Evolutionary conservation across 768 basidiomycete genomes (phyloP).

Genomic region (Strobilomyces echinocephalus): DNA sequence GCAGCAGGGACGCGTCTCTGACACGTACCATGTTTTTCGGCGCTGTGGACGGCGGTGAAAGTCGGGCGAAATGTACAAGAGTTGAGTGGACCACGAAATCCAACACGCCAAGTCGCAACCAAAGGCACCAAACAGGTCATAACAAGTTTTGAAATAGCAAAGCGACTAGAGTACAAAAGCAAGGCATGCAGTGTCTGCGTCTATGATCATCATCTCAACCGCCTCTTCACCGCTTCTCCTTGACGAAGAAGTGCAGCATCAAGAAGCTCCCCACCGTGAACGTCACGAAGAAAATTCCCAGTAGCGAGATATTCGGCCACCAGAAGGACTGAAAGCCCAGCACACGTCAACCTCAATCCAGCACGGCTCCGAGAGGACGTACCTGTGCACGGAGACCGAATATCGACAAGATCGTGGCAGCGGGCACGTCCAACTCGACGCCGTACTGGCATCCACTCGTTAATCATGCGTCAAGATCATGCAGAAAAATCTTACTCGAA

Average conservation of each 20-base stretch:
- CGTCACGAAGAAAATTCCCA: conserved; percentile 79
- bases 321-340: conserved; percentile 72
- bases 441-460: conserved; percentile 66
- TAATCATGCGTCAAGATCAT: neutral
- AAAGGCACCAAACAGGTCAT: conserved; percentile 22
- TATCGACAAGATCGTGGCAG: conserved; percentile 89
- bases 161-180: neutral
- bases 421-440: conserved; percentile 93
- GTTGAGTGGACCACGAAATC: conserved; percentile 2
- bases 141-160: conserved; percentile 3
- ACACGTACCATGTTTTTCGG: conserved; percentile 23
- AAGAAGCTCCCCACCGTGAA: conserved; percentile 78
- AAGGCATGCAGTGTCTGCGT: neutral
- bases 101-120: conserved; percentile 5
- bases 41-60: conserved; percentile 2
- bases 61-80: conserved; percentile 4
- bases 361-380: conserved; percentile 9
- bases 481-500: conserved; percentile 55
- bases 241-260: conserved; percentile 82
- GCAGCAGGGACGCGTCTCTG: conserved; percentile 6
- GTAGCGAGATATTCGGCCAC: conserved; percentile 92
- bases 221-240: conserved; percentile 50
- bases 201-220: conserved; percentile 2
- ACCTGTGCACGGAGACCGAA: conserved; percentile 90
- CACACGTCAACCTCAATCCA: conserved; percentile 6